Evolutionary conservation across 495 filamentous ascomycete genomes (phyloP).

Genomic region (Aspergillus sclerotioniger): DNA sequence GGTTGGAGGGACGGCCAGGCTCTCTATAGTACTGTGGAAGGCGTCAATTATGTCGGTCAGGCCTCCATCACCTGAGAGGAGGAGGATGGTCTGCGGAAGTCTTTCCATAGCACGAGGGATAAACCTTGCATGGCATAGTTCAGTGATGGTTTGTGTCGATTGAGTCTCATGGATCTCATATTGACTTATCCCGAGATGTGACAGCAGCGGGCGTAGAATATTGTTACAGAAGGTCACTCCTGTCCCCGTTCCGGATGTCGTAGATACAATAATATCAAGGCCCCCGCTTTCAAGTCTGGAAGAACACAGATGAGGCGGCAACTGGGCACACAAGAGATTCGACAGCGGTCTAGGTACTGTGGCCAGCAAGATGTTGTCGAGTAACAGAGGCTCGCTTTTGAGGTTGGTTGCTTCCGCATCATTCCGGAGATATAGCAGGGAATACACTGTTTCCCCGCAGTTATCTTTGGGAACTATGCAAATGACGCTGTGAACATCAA

Average conservation of each 20-base stretch:
- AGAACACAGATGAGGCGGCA: slow-evolving; percentile 27
- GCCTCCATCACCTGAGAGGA: slow-evolving; percentile 86
- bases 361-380: slow-evolving; percentile 19
- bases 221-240: slow-evolving; percentile 56
- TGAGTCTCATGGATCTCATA: slow-evolving; percentile 57
- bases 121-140: slow-evolving; percentile 54
- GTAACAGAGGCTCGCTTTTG: neutral
- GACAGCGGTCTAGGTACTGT: slow-evolving; percentile 22
- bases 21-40: slow-evolving; percentile 37
- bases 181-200: slow-evolving; percentile 35
- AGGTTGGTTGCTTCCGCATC: neutral
- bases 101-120: slow-evolving; percentile 47
- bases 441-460: slow-evolving; percentile 9
- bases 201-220: slow-evolving; percentile 58
- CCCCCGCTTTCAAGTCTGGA: slow-evolving; percentile 14
- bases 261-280: slow-evolving; percentile 72
- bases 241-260: slow-evolving; percentile 63
- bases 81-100: slow-evolving; percentile 58
- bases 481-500: slow-evolving; percentile 32
- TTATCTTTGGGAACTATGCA: slow-evolving; percentile 21
- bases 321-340: slow-evolving; percentile 17
- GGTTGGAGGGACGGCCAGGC: slow-evolving; percentile 37
- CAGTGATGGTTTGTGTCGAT: slow-evolving; percentile 55
- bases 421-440: slow-evolving; percentile 27
- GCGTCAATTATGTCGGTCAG: slow-evolving; percentile 74